Evolutionary conservation across 1,284 basidiomycete species (phyloP).

Genomic region (Anthracocystis setariae): DNA sequence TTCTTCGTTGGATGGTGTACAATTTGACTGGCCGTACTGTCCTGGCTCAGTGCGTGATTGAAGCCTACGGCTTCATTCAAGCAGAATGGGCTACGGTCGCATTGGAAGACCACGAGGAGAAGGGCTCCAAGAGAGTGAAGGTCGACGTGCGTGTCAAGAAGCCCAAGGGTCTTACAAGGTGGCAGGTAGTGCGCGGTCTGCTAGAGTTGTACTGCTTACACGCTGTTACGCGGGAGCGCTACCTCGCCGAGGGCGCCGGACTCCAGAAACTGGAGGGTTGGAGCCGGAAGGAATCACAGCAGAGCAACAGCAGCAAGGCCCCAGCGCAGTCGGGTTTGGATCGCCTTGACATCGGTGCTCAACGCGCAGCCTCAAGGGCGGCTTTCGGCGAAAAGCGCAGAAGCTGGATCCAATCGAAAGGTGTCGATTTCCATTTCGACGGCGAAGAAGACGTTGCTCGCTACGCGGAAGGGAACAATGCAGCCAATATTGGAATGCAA

Average conservation of each 20-base stretch:
- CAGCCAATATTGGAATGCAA: too few species aligned
- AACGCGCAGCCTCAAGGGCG: constrained; percentile 40
- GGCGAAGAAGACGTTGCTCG: neutral
- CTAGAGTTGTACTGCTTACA: constrained; percentile 63
- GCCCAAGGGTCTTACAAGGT: constrained; percentile 53
- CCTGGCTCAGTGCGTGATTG: constrained; percentile 54
- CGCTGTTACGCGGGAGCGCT: constrained; percentile 59
- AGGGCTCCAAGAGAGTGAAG: constrained; percentile 23
- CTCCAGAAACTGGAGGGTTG: constrained; percentile 49
- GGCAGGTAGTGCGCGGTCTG: constrained; percentile 60
- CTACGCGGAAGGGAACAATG: neutral
- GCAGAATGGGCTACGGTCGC: constrained; percentile 64
- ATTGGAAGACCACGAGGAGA: constrained; percentile 62
- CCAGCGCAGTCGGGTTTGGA: constrained; percentile 7
- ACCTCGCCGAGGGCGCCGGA: constrained; percentile 58
- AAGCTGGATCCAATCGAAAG: constrained; percentile 11
- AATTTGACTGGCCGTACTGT: constrained; percentile 63
- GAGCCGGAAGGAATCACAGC: constrained; percentile 11
- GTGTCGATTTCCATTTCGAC: neutral
- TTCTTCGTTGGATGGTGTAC: constrained; percentile 59
- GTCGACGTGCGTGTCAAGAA: constrained; percentile 15
- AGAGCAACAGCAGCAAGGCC: neutral
- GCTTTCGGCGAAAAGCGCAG: constrained; percentile 18
- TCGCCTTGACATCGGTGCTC: constrained; percentile 42
- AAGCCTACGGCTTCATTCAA: constrained; percentile 60